phyloP scores from a whole-genome alignment of 2,329 filamentous ascomycete genomes.

The Cadophora luteo-olivacea region DNA sequence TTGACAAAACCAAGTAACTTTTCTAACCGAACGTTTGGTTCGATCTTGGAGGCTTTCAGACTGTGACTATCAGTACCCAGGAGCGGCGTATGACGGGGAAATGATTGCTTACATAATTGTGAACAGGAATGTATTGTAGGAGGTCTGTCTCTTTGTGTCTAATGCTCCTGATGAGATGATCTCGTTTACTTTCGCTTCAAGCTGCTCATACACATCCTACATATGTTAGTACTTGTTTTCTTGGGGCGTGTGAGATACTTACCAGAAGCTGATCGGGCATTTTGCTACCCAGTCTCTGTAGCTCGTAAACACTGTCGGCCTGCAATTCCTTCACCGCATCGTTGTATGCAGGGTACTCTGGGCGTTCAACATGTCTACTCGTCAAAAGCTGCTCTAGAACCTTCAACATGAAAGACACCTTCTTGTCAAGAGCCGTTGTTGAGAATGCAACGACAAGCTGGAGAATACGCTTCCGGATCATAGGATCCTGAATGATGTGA shows the following conservation, averaged over 20 bases:
- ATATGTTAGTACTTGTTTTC: constrained; percentile 30
- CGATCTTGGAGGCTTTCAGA: constrained; percentile 80
- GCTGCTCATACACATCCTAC: constrained; percentile 80
- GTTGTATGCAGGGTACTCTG: constrained; percentile 75
- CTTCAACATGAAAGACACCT: constrained; percentile 82
- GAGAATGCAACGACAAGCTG: constrained; percentile 87
- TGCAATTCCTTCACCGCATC: constrained; percentile 92
- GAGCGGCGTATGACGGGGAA: background rate
- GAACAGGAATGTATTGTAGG: constrained; percentile 89
- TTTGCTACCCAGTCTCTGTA: constrained; percentile 86
- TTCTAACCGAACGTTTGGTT: constrained; percentile 71
- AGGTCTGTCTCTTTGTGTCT: constrained; percentile 84
- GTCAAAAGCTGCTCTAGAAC: constrained; percentile 91
- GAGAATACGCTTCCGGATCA: constrained; percentile 81
- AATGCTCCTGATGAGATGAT: constrained; percentile 74
- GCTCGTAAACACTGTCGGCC: constrained; percentile 81
- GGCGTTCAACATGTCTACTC: constrained; percentile 76
- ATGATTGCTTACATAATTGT: constrained; percentile 75
- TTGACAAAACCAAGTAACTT: constrained; percentile 79
- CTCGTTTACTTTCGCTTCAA: constrained; percentile 83
- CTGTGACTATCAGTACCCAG: constrained; percentile 50
- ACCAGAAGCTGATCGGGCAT: constrained; percentile 86
- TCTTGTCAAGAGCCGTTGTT: constrained; percentile 78
- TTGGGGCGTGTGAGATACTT: constrained; percentile 23
- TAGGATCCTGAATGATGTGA: constrained; percentile 62